phyloP scores from a whole-genome alignment of 2,329 filamentous ascomycete species.

The Colletotrichum acutatum region DNA sequence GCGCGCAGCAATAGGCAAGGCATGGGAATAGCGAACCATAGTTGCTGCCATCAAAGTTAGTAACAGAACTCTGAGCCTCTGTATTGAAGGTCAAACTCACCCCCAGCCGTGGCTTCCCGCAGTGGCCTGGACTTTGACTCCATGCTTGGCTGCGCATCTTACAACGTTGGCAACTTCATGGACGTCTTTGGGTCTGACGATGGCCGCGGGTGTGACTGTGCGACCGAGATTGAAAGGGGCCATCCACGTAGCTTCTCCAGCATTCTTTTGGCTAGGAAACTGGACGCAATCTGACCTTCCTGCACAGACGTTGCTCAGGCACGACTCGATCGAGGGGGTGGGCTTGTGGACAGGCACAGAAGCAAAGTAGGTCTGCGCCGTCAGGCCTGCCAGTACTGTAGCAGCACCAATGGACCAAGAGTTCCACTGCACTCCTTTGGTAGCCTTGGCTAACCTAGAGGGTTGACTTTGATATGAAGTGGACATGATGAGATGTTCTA shows the following conservation, averaged over 20 bases:
- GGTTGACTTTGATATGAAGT: neutral
- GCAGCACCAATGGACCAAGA: neutral
- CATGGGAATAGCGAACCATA: neutral
- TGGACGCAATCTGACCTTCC: slow-evolving; percentile 56
- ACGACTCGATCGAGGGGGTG: slow-evolving; percentile 47
- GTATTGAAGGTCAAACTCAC: slow-evolving; percentile 44
- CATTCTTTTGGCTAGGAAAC: slow-evolving; percentile 49
- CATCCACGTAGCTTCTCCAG: slow-evolving; percentile 51
- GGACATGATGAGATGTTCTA: neutral
- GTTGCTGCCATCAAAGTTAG: neutral
- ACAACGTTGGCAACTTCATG: slow-evolving; percentile 66
- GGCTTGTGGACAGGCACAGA: neutral
- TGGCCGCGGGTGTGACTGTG: slow-evolving; percentile 61
- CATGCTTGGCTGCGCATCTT: slow-evolving; percentile 62
- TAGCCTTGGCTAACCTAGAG: neutral
- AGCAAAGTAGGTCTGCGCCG: neutral
- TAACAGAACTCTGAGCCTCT: no score
- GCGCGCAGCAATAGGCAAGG: no score
- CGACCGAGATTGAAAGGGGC: slow-evolving; percentile 63
- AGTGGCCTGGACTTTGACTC: slow-evolving; percentile 67
- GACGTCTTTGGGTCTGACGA: slow-evolving; percentile 64
- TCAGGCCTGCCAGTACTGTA: neutral
- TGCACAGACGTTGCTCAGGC: slow-evolving; percentile 57
- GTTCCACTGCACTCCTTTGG: neutral
- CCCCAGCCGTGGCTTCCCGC: slow-evolving; percentile 73